These are phyloP conservation scores for Bretziella fagacearum DNA, from an alignment of 2,329 filamentous ascomycete species.

Conservation along the genomic window DNA sequence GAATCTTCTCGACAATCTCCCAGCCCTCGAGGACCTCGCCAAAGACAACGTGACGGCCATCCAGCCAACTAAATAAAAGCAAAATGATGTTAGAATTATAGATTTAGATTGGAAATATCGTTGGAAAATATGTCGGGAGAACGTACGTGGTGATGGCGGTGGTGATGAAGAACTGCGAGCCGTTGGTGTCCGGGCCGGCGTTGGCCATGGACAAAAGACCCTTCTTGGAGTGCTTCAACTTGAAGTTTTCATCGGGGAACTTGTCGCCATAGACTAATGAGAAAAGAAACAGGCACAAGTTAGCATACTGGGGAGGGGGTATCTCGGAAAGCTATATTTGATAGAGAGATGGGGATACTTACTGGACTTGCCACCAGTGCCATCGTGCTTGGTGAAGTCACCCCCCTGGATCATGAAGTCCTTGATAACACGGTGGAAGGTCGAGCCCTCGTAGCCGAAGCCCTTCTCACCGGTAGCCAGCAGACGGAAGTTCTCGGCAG, in stretches of 20 bases:
- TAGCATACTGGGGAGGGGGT: not conserved
- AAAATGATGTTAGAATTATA: constrained; percentile 9
- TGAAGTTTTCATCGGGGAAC: constrained; percentile 87
- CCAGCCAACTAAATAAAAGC: constrained; percentile 46
- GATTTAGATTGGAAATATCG: not conserved
- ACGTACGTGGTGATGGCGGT: constrained; percentile 58
- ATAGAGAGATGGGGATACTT: constrained; percentile 23
- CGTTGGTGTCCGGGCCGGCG: constrained; percentile 70
- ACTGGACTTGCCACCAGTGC: constrained; percentile 75
- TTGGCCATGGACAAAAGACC: constrained; percentile 76
- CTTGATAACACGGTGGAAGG: constrained; percentile 83
- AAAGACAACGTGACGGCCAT: constrained; percentile 74
- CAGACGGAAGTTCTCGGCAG: constrained; percentile 56
- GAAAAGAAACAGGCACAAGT: not conserved
- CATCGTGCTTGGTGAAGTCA: constrained; percentile 70
- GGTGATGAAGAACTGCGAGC: constrained; percentile 84
- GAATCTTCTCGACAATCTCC: constrained; percentile 63
- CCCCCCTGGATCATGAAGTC: constrained; percentile 84
- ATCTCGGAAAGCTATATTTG: not conserved
- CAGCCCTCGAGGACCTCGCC: constrained; percentile 78
- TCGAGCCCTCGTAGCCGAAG: constrained; percentile 64
- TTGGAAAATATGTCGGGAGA: not conserved
- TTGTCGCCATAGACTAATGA: constrained; percentile 62
- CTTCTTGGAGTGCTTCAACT: constrained; percentile 79
- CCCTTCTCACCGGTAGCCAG: constrained; percentile 76